These are phyloP conservation scores for Suillus discolor DNA, from an alignment of 768 basidiomycete species.

Conservation along the genomic window DNA sequence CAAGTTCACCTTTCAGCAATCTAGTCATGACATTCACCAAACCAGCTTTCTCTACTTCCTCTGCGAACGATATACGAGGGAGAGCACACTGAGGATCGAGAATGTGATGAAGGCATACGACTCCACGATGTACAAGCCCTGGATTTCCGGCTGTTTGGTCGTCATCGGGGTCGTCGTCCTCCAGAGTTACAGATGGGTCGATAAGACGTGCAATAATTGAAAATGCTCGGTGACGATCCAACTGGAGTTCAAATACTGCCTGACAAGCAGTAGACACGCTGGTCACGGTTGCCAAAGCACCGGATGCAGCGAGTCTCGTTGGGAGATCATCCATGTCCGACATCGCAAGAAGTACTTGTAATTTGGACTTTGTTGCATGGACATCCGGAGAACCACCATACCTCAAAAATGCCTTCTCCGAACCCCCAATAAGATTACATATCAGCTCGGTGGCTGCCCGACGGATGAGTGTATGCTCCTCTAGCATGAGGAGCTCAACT, in stretches of 20 bases:
- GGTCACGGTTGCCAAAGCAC: conserved; percentile 83
- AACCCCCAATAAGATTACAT: conserved; percentile 86
- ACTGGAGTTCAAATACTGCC: conserved; percentile 63
- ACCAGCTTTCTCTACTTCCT: conserved; percentile 55
- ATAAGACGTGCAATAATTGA: conserved; percentile 67
- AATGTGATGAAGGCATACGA: conserved; percentile 74
- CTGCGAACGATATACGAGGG: conserved; percentile 44
- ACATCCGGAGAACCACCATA: conserved; percentile 55
- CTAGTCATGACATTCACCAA: conserved; percentile 54
- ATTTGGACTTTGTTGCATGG: conserved; percentile 50
- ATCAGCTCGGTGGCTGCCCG: conserved; percentile 89
- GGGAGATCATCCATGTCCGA: conserved; percentile 84
- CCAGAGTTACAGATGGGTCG: conserved; percentile 50
- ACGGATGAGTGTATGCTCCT: conserved; percentile 80
- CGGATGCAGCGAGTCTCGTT: conserved; percentile 89
- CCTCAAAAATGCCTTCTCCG: conserved; percentile 72
- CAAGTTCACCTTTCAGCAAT: conserved; percentile 46
- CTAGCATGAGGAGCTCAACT: conserved; percentile 74
- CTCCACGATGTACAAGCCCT: conserved; percentile 76
- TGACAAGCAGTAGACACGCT: conserved; percentile 60
- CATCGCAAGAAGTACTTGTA: conserved; percentile 83
- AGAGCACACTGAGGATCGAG: conserved; percentile 44
- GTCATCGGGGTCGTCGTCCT: conserved; percentile 38
- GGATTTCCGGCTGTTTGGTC: conserved; percentile 42
- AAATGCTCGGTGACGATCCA: conserved; percentile 64